Evolutionary conservation across 2,329 filamentous ascomycete genomes (phyloP), one percentile per base, ranked within the genome.

Genomic region (Mollisiaceae sp.): DNA sequence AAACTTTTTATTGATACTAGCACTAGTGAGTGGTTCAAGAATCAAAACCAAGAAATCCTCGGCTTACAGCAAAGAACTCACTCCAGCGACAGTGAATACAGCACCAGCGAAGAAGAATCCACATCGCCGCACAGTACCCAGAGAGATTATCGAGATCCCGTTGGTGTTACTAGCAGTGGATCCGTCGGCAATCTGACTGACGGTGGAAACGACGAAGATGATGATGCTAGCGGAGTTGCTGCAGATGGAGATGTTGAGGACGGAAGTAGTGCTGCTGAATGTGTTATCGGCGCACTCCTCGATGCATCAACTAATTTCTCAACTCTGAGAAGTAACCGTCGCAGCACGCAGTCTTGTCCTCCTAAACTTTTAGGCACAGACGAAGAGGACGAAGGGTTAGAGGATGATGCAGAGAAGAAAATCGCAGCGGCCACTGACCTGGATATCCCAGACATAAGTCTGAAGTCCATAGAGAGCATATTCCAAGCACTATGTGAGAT

Each of bases 241-340:
- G 82, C 89, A 92, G 65, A 82, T 76, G 47, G 79, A 78, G 35
- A 75, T 79, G 32, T 79, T 74, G 18, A 83, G 79, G 9, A 79
- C 75, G 20, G 82, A 79, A 4, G 85, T 81, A 12, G 79, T 79
- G 60, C 80, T 79, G 38, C 82, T 84, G 79, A 94, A 89, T 32
- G 85, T 88, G 70, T 93, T 86, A 72, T 94, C 91, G 74, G 90
- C 89, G 77, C 91, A 94, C 87, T 90, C 66, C 56, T 27, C 2
- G 27, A 58, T 20, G 22, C 50, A n/a, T 39, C 36, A 58, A n/a
- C 12, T 24, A 27, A 50, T 36, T 52, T 14, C 15, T n/a, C 38
- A 14, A 52, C 45, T 54, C 27, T 32, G 27, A 6, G 6, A 32
- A 32, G 27, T 32, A 32, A 32, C 6, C 6, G 6, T 32, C 27